A percentile compares a stretch with the other conserved stretches of the same genome.
Evolutionary conservation across 1,284 basidiomycete species (phyloP).

Genomic region (Chalciporus sp.): DNA sequence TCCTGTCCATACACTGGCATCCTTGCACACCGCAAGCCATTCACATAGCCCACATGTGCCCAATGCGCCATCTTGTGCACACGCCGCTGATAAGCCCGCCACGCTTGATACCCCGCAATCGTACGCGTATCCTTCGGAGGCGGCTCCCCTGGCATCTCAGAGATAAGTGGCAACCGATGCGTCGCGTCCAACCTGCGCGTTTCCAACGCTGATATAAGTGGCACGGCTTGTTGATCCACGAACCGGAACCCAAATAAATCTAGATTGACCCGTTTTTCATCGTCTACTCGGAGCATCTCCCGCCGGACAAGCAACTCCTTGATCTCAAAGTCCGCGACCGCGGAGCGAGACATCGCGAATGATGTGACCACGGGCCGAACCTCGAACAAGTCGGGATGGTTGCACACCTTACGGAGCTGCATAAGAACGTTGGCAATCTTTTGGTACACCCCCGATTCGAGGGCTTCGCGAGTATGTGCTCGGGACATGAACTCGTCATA

Average conservation of each 20-base stretch:
- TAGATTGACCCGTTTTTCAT: constrained; percentile 58
- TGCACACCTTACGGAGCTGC: constrained; percentile 95
- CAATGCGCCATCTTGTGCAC: constrained; percentile 62
- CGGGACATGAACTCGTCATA: constrained; percentile 99
- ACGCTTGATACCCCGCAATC: constrained; percentile 70
- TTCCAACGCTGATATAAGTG: constrained; percentile 55
- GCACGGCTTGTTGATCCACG: constrained; percentile 52
- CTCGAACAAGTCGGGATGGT: constrained; percentile 96
- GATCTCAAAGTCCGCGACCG: constrained; percentile 85
- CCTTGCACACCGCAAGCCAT: constrained; percentile 70
- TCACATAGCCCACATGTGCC: constrained; percentile 75
- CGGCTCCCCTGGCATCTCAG: constrained; percentile 57
- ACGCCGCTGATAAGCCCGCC: constrained; percentile 58
- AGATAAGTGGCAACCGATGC: constrained; percentile 60
- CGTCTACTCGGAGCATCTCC: constrained; percentile 55
- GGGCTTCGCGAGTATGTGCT: constrained; percentile 83
- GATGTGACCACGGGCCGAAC: constrained; percentile 92
- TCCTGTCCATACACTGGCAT: constrained; percentile 71
- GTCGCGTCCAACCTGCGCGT: constrained; percentile 71
- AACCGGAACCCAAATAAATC: constrained; percentile 71
- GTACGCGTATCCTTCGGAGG: constrained; percentile 77
- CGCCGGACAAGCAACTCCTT: constrained; percentile 85
- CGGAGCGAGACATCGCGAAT: constrained; percentile 84
- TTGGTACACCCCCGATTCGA: constrained; percentile 84
- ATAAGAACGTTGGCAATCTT: constrained; percentile 97